A percentile compares a stretch with the other conserved stretches of the same genome.
Conservation (phyloP, 1,284 basidiomycete species). For the Neonothopanus nambi region DNA sequence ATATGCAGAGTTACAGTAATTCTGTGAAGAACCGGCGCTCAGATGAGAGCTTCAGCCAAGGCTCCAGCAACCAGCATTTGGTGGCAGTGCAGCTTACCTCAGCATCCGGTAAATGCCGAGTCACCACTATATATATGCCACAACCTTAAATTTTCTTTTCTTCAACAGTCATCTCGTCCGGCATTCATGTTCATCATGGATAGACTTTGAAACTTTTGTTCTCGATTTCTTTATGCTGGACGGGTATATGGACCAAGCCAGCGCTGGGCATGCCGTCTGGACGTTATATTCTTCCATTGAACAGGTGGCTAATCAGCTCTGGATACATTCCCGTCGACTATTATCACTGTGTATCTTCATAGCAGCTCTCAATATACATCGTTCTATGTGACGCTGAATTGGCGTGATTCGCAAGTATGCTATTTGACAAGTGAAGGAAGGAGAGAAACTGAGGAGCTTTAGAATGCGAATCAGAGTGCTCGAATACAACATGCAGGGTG, state of each 20-base stretch:
- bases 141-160: neutral
- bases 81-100: too few species aligned
- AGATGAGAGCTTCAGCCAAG: too few species aligned
- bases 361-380: too few species aligned
- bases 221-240: neutral
- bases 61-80: too few species aligned
- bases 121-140: neutral
- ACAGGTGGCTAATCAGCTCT: slow-evolving; percentile 69
- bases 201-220: neutral
- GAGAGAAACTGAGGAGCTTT: too few species aligned
- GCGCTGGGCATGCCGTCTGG: slow-evolving; percentile 7
- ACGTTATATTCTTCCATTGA: slow-evolving; percentile 32
- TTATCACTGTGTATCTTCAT: neutral
- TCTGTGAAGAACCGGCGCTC: too few species aligned
- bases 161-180: slow-evolving; percentile 6
- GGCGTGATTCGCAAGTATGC: too few species aligned
- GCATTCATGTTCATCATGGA: neutral
- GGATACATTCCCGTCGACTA: slow-evolving; percentile 44
- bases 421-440: too few species aligned
- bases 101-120: neutral
- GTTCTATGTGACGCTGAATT: too few species aligned
- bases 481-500: too few species aligned
- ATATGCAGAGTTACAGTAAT: too few species aligned
- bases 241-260: neutral
- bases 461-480: too few species aligned